Percentiles rank a stretch among this genome's conserved stretches.
Evolutionary conservation across 805 yeast genomes (phyloP).

Genomic region (Starmerella potacharoeniae): DNA sequence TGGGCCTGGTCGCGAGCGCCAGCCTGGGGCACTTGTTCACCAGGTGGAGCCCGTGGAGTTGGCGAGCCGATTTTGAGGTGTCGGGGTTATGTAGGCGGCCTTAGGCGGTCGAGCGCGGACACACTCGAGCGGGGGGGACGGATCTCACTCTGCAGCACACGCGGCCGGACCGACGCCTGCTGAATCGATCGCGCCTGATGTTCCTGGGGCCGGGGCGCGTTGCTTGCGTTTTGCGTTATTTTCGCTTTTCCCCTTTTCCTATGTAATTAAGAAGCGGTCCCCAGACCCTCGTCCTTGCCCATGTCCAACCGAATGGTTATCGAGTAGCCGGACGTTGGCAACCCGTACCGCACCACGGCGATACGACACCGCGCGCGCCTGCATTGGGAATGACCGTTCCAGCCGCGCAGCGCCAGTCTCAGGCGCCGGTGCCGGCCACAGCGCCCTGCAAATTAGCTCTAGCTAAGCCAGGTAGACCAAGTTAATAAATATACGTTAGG

Average conservation of each 20-base stretch:
- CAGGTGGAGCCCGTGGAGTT: background rate
- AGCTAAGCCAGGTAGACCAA: background rate
- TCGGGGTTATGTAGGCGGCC: background rate
- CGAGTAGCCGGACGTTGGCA: background rate
- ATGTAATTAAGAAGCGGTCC: background rate
- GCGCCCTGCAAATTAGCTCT: background rate
- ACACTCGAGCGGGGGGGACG: background rate
- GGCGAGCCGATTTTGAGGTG: background rate
- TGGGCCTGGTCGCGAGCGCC: background rate
- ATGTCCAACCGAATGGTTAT: background rate
- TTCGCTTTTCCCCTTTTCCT: conserved; percentile 1
- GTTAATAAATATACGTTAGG: background rate
- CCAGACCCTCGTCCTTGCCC: conserved; percentile 2
- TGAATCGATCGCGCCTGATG: background rate
- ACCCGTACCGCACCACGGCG: background rate
- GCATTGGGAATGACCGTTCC: background rate
- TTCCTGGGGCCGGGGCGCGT: background rate
- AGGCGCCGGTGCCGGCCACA: background rate
- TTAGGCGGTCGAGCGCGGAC: background rate
- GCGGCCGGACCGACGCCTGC: conserved; percentile 3
- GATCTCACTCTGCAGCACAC: background rate
- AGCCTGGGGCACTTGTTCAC: background rate
- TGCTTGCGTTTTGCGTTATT: conserved; percentile 7
- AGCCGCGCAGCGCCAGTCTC: background rate
- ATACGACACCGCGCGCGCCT: background rate